Base-by-base conservation (phyloP, 2,329 filamentous ascomycete species). In the Talaromyces sp. region DNA sequence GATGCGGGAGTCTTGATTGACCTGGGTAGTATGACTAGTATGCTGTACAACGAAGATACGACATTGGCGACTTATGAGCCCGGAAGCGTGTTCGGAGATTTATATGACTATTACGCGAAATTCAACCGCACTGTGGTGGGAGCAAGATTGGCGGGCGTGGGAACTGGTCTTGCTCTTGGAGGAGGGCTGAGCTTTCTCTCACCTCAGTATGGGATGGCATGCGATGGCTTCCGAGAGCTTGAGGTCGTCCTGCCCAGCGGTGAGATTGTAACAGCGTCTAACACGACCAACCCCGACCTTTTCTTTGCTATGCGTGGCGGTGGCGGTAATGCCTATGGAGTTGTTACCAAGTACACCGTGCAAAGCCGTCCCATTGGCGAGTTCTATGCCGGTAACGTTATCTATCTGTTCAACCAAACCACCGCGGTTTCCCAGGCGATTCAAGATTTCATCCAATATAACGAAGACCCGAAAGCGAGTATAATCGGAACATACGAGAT, bases 261-360 rank as follows among this genome's bases (percentile, higher is more conserved):
- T 4, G 59, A 60, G 0, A 60, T 60, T 22, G 59, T 60, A 19
- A 60, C 44, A 28, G 54, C 59, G 3, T 67, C 66, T 19, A 33
- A 52, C 8, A 64, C 57, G 28, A 64, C 62, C 25, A 64, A 63
- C 42, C 44, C 58, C 7, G 79, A 81, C 59, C 71, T 83, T 1
- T 83, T 81, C 69, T 81, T 77, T 75, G 81, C 80, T 25, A 68
- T 83, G 9, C 76, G 80, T 32, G 81, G 81, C 10, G 84, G 84
- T 9, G 84, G 84, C 2, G 84, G 83, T 1, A 83, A 81, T 67
- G 55, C 59, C 62, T 77, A 77, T 64, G 78, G 78, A 28, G 70
- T 81, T 13, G 77, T 79, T 6, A 72, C 76, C 1, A 68, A 68
- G 25, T 68, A 68, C 47, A 68, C 67, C 11, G 70, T 72, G 1